A percentile compares a stretch with the other conserved stretches of the same genome.
Conservation (phyloP, 2,329 filamentous ascomycete species). For the Mariannaea elegans region DNA sequence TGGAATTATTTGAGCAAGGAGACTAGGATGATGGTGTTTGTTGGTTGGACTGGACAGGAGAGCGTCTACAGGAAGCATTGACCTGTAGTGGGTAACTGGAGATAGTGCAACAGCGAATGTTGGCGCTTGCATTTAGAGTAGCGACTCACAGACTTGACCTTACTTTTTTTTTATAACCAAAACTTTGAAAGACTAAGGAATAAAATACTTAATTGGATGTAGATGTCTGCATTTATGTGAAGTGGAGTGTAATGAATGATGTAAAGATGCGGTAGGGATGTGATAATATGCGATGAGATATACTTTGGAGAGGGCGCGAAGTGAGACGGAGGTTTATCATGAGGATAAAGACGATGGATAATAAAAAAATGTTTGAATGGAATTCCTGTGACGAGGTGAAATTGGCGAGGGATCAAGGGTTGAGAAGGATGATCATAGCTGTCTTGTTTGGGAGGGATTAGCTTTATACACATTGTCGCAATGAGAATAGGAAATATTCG, state of each 20-base stretch:
- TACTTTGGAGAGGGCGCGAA: not conserved
- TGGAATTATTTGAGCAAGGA: not conserved
- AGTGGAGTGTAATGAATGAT: not conserved
- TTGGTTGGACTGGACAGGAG: not conserved
- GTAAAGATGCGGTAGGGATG: not conserved
- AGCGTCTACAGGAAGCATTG: not conserved
- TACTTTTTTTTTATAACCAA: not conserved
- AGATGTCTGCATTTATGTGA: not conserved
- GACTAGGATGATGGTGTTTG: not conserved
- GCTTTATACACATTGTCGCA: no score
- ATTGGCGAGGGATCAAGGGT: no score
- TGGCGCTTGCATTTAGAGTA: slow-evolving; percentile 24
- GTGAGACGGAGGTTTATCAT: no score
- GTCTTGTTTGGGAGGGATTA: no score
- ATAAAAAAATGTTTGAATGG: no score
- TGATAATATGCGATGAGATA: not conserved
- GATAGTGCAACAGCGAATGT: slow-evolving; percentile 14
- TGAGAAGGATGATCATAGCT: no score
- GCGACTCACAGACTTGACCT: slow-evolving; percentile 15
- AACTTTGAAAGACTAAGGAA: slow-evolving; percentile 7
- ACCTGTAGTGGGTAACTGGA: not conserved
- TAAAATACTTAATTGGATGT: not conserved
- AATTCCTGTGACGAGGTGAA: no score
- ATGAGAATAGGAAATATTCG: no score
- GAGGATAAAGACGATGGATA: no score